phyloP scores from a whole-genome alignment of 371 early-diverging fungal species.

The Umbelopsis sp. region DNA sequence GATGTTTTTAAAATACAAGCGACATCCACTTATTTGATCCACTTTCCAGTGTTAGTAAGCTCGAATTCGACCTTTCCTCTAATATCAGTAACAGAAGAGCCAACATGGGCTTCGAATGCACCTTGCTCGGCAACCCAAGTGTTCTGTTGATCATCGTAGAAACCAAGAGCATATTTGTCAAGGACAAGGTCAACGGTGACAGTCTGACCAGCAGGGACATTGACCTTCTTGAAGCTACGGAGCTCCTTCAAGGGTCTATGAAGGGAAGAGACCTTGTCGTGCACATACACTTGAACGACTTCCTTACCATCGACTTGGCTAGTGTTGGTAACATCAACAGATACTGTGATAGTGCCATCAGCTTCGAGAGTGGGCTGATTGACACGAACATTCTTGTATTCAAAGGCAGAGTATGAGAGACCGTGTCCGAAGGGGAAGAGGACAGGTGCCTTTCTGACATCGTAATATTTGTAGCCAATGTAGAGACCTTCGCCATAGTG shows the following conservation, averaged over 20 bases:
- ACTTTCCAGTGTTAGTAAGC: not conserved
- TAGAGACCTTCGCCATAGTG: conserved; percentile 23
- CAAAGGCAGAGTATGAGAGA: conserved; percentile 49
- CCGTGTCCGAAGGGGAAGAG: conserved; percentile 48
- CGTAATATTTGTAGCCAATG: conserved; percentile 27
- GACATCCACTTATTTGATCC: conserved; percentile 1
- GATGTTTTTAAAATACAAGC: not conserved
- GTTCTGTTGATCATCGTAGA: conserved; percentile 1
- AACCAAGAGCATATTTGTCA: conserved; percentile 34
- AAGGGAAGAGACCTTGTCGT: conserved; percentile 16
- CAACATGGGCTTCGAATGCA: conserved; percentile 19
- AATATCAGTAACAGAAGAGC: conserved; percentile 1
- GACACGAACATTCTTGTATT: conserved; percentile 41
- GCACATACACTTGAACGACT: conserved; percentile 18
- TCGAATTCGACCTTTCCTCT: conserved; percentile 4
- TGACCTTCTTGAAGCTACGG: conserved; percentile 25
- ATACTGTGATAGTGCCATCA: conserved; percentile 14
- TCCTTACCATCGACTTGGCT: conserved; percentile 12
- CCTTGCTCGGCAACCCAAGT: conserved; percentile 18
- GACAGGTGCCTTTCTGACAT: conserved; percentile 8
- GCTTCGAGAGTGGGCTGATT: conserved; percentile 13
- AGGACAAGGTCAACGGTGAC: conserved; percentile 36
- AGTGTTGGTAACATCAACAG: conserved; percentile 20
- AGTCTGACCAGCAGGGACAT: conserved; percentile 27
- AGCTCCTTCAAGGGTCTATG: conserved; percentile 10